phyloP scores from a whole-genome alignment of 345 rosid species.

The Aquilaria sinensis region DNA sequence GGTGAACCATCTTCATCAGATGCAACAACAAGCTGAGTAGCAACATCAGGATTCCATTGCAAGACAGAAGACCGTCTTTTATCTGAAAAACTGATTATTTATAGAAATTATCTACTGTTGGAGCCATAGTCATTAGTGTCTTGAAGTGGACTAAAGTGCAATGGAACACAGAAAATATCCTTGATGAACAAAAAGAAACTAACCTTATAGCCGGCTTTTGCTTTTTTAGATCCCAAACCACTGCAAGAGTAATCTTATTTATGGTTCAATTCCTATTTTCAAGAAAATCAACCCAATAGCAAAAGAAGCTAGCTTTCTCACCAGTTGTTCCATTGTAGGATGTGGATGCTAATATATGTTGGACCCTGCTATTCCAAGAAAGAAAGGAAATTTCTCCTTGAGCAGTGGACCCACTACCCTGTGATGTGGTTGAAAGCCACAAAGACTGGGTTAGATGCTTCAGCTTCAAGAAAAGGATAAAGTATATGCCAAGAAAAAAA shows the following conservation, averaged over 20 bases:
- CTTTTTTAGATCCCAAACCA: constrained; percentile 96
- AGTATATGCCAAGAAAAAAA: constrained; percentile 14
- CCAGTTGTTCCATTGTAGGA: constrained; percentile 94
- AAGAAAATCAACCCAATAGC: too few species aligned
- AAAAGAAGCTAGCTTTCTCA: constrained; percentile 28
- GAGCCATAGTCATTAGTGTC: too few species aligned
- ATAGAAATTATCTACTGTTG: constrained; percentile 1
- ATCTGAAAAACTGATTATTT: constrained; percentile 67
- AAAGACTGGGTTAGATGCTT: too few species aligned
- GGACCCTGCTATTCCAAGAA: constrained; percentile 96
- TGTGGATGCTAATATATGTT: constrained; percentile 89
- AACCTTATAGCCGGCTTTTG: constrained; percentile 94
- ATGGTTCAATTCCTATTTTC: background rate
- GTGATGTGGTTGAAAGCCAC: constrained; percentile 1
- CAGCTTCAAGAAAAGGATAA: too few species aligned
- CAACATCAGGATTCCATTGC: constrained; percentile 98
- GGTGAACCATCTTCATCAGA: constrained; percentile 95
- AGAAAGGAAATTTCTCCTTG: constrained; percentile 98
- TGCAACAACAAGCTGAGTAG: constrained; percentile 97
- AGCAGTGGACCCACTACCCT: constrained; percentile 89
- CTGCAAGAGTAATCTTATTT: constrained; percentile 30
- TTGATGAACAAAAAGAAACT: constrained; percentile 17
- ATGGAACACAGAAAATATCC: background rate
- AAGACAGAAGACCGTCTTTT: constrained; percentile 93
- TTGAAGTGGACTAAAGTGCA: background rate